These are phyloP conservation scores for Neolentinus lepideus DNA, from an alignment of 1,284 basidiomycete species.

Conservation along the genomic window DNA sequence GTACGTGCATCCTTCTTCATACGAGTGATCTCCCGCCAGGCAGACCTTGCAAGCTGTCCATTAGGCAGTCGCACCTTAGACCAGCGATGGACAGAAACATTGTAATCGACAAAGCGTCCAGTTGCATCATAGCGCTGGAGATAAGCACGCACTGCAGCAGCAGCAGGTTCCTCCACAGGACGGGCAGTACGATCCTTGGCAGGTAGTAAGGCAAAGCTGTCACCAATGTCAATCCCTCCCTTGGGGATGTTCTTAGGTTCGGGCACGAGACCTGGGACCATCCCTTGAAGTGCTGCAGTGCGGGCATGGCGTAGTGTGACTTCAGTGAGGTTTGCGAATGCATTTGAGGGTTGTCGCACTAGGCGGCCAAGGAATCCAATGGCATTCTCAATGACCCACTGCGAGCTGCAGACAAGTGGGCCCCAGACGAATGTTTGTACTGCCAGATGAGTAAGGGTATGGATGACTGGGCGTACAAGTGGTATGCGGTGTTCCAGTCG, in stretches of 20 bases:
- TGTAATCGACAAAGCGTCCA: neutral
- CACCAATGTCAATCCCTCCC: neutral
- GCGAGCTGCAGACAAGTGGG: conserved; percentile 16
- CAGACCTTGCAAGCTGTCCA: neutral
- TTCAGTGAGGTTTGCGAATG: conserved; percentile 23
- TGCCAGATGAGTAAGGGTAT: conserved; percentile 21
- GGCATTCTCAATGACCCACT: conserved; percentile 26
- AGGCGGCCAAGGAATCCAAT: conserved; percentile 29
- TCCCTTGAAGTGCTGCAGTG: conserved; percentile 20
- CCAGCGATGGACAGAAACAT: neutral
- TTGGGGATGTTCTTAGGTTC: neutral
- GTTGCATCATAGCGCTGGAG: neutral
- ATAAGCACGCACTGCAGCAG: neutral
- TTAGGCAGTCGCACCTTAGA: neutral
- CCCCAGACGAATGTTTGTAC: conserved; percentile 19
- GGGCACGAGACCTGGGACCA: conserved; percentile 19
- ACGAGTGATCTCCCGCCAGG: neutral
- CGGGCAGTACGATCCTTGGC: neutral
- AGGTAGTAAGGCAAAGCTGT: neutral
- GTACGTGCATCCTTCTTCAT: neutral
- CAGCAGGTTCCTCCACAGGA: neutral
- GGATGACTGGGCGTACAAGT: conserved; percentile 23
- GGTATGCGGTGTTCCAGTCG: conserved; percentile 20
- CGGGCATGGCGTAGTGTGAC: conserved; percentile 17
- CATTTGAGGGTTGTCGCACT: conserved; percentile 21